phyloP scores from a whole-genome alignment of 2,329 filamentous ascomycete genomes.

The Diaporthe batatas region DNA sequence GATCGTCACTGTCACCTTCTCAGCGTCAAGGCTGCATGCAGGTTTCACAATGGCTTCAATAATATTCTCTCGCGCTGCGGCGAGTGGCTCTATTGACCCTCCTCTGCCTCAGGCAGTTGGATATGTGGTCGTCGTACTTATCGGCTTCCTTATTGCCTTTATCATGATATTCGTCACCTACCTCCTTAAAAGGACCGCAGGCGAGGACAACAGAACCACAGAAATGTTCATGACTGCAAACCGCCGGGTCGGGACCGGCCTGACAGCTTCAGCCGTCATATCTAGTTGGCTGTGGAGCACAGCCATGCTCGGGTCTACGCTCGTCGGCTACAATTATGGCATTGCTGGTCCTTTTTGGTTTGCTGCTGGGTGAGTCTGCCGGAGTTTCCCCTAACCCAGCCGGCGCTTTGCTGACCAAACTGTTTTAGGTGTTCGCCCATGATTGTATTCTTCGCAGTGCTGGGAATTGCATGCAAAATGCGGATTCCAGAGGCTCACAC shows the following conservation, averaged over 20 bases:
- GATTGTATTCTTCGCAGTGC: slow-evolving; percentile 67
- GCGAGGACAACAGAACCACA: slow-evolving; percentile 37
- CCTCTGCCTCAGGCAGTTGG: slow-evolving; percentile 38
- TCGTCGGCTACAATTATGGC: slow-evolving; percentile 68
- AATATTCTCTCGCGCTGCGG: slow-evolving; percentile 16
- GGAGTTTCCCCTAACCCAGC: too few relatives aligned
- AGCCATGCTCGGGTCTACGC: slow-evolving; percentile 62
- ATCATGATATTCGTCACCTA: slow-evolving; percentile 38
- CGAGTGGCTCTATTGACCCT: slow-evolving; percentile 31
- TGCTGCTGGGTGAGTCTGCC: slow-evolving; percentile 57
- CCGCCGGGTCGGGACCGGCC: slow-evolving; percentile 62
- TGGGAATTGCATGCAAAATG: slow-evolving; percentile 65
- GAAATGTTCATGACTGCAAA: slow-evolving; percentile 54
- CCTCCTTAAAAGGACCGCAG: slow-evolving; percentile 28
- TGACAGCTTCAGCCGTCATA: slow-evolving; percentile 67
- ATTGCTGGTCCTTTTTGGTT: slow-evolving; percentile 70
- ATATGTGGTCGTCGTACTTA: slow-evolving; percentile 38
- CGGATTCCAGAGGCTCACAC: slow-evolving; percentile 68
- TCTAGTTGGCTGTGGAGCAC: slow-evolving; percentile 69
- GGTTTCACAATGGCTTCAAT: background rate
- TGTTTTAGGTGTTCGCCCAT: slow-evolving; percentile 59
- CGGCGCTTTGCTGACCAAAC: background rate
- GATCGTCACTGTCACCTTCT: slow-evolving; percentile 16
- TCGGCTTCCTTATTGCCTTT: slow-evolving; percentile 38
- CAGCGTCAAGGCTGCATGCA: background rate